Conservation (phyloP, 2,329 filamentous ascomycete genomes). For the Dissoconium aciculare region DNA sequence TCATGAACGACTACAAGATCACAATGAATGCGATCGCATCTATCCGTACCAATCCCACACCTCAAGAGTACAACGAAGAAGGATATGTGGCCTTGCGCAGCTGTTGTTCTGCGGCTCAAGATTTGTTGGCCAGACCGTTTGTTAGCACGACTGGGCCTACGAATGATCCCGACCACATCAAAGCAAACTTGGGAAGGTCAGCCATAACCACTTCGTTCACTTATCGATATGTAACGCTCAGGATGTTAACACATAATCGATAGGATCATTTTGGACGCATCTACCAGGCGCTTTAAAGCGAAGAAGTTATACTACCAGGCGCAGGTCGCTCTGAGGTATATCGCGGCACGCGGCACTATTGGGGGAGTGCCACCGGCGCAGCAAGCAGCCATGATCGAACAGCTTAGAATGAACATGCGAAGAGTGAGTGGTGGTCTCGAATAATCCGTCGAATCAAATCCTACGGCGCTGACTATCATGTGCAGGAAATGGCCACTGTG, state of each 20-base stretch:
- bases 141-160: constrained; percentile 12
- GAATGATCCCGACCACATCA: constrained; percentile 39
- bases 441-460: background rate
- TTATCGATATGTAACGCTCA: background rate
- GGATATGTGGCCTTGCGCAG: constrained; percentile 44
- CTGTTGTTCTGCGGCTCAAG: constrained; percentile 40
- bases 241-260: no score
- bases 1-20: constrained; percentile 50
- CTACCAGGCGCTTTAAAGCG: constrained; percentile 45
- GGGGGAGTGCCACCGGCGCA: constrained; percentile 35
- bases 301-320: constrained; percentile 46
- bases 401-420: constrained; percentile 34
- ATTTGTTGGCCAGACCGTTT: constrained; percentile 40
- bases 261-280: constrained; percentile 47
- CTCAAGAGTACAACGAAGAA: constrained; percentile 43
- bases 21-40: constrained; percentile 44
- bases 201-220: background rate
- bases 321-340: constrained; percentile 44
- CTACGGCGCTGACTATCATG: constrained; percentile 2
- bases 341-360: constrained; percentile 37
- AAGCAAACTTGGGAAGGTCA: constrained; percentile 42
- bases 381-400: constrained; percentile 35
- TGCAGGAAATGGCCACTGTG: constrained; percentile 41
- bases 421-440: constrained; percentile 17
- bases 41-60: constrained; percentile 35